These are phyloP conservation scores for Betula pendula DNA, from an alignment of 306 rosid species.

Conservation along the genomic window DNA sequence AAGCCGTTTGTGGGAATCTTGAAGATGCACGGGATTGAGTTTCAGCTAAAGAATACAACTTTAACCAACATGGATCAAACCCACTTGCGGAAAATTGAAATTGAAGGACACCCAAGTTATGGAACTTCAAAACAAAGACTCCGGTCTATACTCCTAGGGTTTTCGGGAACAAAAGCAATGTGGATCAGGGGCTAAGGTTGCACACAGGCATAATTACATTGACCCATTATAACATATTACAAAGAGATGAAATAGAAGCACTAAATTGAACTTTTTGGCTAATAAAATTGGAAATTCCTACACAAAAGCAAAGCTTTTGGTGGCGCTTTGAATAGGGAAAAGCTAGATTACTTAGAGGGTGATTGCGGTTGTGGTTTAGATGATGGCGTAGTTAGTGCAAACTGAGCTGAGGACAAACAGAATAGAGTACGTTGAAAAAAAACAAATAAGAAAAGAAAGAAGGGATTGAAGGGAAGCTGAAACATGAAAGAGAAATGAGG, in stretches of 20 bases:
- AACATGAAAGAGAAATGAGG: neutral
- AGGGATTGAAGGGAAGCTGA: neutral
- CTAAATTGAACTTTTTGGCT: neutral
- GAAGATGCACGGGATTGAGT: conserved; percentile 12
- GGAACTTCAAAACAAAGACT: conserved; percentile 4
- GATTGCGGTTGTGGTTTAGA: neutral
- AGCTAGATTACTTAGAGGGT: neutral
- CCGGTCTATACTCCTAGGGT: conserved; percentile 2
- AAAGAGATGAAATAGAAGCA: neutral
- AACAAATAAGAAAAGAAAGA: too few species aligned
- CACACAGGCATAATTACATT: neutral
- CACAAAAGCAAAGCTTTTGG: neutral
- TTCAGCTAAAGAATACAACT: conserved; percentile 17
- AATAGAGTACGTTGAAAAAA: neutral
- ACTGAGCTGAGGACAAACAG: neutral
- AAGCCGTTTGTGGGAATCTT: conserved; percentile 28
- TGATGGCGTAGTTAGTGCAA: neutral
- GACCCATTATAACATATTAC: neutral
- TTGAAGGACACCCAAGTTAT: conserved; percentile 3
- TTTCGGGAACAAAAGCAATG: conserved; percentile 2
- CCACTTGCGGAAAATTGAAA: conserved; percentile 4
- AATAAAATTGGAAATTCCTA: neutral
- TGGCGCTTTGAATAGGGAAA: neutral
- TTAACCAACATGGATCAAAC: conserved; percentile 18
- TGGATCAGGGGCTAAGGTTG: conserved; percentile 19